Percentiles rank a stretch among this genome's conserved stretches.
phyloP scores from a whole-genome alignment of 2,329 filamentous ascomycete genomes.

The Parafenestella ontariensis region DNA sequence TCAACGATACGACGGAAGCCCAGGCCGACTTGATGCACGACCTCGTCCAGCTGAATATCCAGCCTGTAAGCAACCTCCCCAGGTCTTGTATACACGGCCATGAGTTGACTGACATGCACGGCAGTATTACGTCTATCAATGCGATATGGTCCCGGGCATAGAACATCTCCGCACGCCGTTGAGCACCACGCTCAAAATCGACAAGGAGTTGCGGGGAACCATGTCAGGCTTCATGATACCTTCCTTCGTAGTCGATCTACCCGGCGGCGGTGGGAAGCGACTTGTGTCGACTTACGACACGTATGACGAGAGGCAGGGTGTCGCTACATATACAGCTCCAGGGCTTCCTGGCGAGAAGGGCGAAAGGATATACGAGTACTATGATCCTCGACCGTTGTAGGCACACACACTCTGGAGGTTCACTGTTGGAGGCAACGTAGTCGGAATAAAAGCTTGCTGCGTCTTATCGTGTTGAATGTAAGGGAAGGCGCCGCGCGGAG shows the following conservation, averaged over 20 bases:
- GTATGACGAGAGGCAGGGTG: slow-evolving; percentile 61
- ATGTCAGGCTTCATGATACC: not conserved
- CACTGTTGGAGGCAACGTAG: too few species aligned
- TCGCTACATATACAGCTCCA: slow-evolving; percentile 63
- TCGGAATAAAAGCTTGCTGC: too few species aligned
- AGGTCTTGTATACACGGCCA: not conserved
- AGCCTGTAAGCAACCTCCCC: slow-evolving; percentile 55
- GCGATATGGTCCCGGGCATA: slow-evolving; percentile 64
- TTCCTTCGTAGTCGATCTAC: not conserved
- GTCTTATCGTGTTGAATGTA: too few species aligned
- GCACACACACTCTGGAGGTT: too few species aligned
- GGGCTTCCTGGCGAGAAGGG: slow-evolving; percentile 29
- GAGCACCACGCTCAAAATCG: slow-evolving; percentile 58
- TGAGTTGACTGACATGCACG: not conserved
- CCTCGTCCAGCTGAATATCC: slow-evolving; percentile 62
- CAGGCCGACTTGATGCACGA: slow-evolving; percentile 61
- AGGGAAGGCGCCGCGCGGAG: too few species aligned
- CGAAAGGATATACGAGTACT: not conserved
- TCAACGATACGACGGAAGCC: slow-evolving; percentile 63
- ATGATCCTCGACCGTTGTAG: not conserved
- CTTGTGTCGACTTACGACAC: slow-evolving; percentile 60
- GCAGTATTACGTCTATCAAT: slow-evolving; percentile 70
- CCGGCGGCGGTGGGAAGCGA: slow-evolving; percentile 66
- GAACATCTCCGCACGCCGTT: slow-evolving; percentile 68
- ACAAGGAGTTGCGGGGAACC: not conserved